Evolutionary conservation across 129 eudicot species (phyloP).

Genomic region (Pittosporum tobira): DNA sequence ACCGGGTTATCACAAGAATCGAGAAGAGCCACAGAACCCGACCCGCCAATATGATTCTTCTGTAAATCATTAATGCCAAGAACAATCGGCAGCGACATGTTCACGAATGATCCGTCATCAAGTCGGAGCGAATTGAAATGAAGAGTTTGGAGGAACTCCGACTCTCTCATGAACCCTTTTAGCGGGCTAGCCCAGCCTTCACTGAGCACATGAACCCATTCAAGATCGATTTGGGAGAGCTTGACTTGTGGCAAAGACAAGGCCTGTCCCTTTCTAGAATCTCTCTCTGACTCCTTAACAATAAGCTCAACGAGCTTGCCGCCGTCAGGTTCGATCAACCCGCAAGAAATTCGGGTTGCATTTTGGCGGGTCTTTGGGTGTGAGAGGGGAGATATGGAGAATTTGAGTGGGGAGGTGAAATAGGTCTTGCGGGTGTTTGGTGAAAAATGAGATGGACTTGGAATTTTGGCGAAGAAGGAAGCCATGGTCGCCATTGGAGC

Average conservation of each 20-base stretch:
- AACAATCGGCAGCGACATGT: constrained; percentile 94
- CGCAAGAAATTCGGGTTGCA: constrained; percentile 26
- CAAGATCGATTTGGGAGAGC: constrained; percentile 61
- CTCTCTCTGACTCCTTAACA: constrained; percentile 39
- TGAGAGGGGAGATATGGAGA: constrained; percentile 6
- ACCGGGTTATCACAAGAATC: constrained; percentile 49
- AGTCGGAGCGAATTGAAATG: constrained; percentile 88
- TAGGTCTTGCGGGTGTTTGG: constrained; percentile 32
- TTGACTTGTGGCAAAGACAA: constrained; percentile 43
- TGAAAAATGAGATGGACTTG: constrained; percentile 18
- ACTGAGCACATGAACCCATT: constrained; percentile 94
- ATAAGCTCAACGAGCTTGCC: constrained; percentile 68
- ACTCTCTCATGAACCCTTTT: constrained; percentile 86
- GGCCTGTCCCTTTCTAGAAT: constrained; percentile 38
- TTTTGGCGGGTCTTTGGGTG: constrained; percentile 24
- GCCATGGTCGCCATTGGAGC: constrained; percentile 52
- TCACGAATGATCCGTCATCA: constrained; percentile 67
- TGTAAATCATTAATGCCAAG: constrained; percentile 65
- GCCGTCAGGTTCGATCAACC: constrained; percentile 79
- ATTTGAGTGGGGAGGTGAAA: constrained; percentile 22
- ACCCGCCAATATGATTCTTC: constrained; percentile 44
- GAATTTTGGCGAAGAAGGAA: constrained; percentile 37
- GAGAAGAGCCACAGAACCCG: constrained; percentile 48
- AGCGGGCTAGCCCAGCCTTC: constrained; percentile 99
- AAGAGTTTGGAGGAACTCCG: constrained; percentile 99